These are phyloP conservation scores for Hymenoscyphus linearis DNA, from an alignment of 2,329 filamentous ascomycete genomes.

Conservation along the genomic window DNA sequence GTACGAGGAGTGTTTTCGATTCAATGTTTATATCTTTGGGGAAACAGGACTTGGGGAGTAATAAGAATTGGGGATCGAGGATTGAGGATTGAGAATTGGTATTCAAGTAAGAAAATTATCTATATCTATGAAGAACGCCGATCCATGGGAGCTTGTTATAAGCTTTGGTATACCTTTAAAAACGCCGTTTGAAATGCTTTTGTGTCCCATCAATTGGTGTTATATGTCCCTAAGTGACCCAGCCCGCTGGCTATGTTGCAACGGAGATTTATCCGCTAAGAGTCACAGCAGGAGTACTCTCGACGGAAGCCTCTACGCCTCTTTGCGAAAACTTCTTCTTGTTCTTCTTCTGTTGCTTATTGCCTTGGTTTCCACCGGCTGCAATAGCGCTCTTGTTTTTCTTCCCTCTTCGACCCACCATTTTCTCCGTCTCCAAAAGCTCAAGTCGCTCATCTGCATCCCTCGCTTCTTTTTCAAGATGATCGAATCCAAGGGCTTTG, in stretches of 20 bases:
- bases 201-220: background rate
- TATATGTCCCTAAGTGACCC: background rate
- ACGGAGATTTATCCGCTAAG: background rate
- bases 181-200: background rate
- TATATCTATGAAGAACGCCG: conserved; percentile 2
- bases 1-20: background rate
- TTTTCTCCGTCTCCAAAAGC: conserved; percentile 20
- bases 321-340: conserved; percentile 23
- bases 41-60: background rate
- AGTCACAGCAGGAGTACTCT: background rate
- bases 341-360: conserved; percentile 29
- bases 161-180: background rate
- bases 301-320: conserved; percentile 12
- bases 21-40: background rate
- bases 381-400: conserved; percentile 38
- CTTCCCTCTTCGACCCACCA: conserved; percentile 18
- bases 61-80: background rate
- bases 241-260: background rate
- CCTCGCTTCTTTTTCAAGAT: conserved; percentile 58
- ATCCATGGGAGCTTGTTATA: background rate
- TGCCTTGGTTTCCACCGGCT: conserved; percentile 43
- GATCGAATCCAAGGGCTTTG: conserved; percentile 56
- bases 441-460: conserved; percentile 49
- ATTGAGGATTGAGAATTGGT: background rate
- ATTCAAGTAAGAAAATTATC: background rate